A percentile compares a stretch with the other conserved stretches of the same genome.
phyloP scores from a whole-genome alignment of 257 asterid genomes.

The Paulownia fortunei region DNA sequence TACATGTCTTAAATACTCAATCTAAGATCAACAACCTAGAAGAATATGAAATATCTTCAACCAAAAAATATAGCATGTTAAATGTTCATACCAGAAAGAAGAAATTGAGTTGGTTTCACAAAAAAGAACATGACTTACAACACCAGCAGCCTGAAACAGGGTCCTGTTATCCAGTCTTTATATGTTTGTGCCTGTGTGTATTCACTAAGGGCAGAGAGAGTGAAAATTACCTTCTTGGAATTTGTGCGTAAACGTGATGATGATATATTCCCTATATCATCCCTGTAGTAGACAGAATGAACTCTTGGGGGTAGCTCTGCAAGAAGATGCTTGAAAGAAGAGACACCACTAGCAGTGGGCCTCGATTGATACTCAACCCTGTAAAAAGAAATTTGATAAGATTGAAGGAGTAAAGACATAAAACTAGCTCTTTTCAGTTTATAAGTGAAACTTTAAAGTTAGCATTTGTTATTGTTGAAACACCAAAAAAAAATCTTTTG shows the following conservation, averaged over 20 bases:
- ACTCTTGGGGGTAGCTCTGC: constrained; percentile 94
- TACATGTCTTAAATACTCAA: constrained; percentile 10
- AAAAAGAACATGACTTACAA: not conserved
- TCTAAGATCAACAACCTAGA: not conserved
- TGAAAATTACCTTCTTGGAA: constrained; percentile 72
- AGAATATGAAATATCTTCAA: constrained; percentile 6
- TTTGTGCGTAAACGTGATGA: constrained; percentile 81
- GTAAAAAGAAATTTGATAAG: constrained; percentile 37
- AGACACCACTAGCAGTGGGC: constrained; percentile 68
- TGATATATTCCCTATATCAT: constrained; percentile 90
- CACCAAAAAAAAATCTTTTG: constrained; percentile 10
- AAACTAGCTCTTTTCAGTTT: constrained; percentile 6
- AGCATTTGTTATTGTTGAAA: constrained; percentile 12
- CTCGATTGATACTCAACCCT: constrained; percentile 95
- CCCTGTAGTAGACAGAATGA: constrained; percentile 99
- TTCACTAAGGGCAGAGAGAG: constrained; percentile 2
- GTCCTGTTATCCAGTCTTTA: constrained; percentile 6
- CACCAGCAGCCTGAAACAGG: constrained; percentile 22
- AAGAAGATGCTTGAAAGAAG: constrained; percentile 94
- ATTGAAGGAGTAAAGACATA: constrained; percentile 28
- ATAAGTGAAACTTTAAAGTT: constrained; percentile 2
- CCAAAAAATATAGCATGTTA: constrained; percentile 5
- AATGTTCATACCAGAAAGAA: not conserved
- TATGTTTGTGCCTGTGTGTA: constrained; percentile 2
- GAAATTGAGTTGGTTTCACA: constrained; percentile 22